Evolutionary conservation across 495 filamentous ascomycete species (phyloP), one percentile per base, ranked within the genome.

Genomic region (Lasiosphaeria ovina): DNA sequence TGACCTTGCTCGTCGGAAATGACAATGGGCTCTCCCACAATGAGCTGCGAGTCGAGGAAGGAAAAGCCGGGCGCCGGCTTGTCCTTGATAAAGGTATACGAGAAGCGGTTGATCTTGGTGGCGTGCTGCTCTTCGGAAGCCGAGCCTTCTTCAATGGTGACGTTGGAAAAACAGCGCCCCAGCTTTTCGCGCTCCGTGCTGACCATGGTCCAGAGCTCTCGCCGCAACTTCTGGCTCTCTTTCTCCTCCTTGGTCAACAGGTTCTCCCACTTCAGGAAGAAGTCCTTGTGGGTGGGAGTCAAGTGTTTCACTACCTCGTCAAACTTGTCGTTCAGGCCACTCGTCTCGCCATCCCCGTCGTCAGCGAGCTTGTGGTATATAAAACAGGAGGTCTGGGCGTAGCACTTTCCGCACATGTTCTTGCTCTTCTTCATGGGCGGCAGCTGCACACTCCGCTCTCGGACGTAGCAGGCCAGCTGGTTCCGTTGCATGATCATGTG

Each of bases 401-500:
- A 98, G 69, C 94, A 98, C 58, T 81, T 87, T 24, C 77, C 84
- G 67, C 94, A 98, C 35, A 86, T 79, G 68, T 88, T 84, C 47
- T 87, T 78, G 66, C 86, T 89, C 72, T 86, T 88, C 56, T 93
- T 79, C 91, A 98, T 93, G 3, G 87, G 84, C 31, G 94, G 94
- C 35, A 98, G 82, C 61, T 80, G 77, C 42, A 89, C 82, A 55
- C 86, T 83, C 49, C 90, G 84, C 57, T 92, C 86, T n/a, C 89
- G 86, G 35, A 96, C 82, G 71, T 89, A 93, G 54, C 86, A 87
- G 8, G 92, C 91, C 9, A 98, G 76, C 50, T 87, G 85, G 70
- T 98, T 98, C n/a, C 94, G 88, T 68, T 93, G 87, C 77, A 97
- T 92, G 57, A 98, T 88, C 92, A 98, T 95, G 55, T 97, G 92